Percentiles rank a stretch among this genome's conserved stretches.
Evolutionary conservation across 2,329 filamentous ascomycete genomes (phyloP).

Genomic region (Tympanopsis confertula): DNA sequence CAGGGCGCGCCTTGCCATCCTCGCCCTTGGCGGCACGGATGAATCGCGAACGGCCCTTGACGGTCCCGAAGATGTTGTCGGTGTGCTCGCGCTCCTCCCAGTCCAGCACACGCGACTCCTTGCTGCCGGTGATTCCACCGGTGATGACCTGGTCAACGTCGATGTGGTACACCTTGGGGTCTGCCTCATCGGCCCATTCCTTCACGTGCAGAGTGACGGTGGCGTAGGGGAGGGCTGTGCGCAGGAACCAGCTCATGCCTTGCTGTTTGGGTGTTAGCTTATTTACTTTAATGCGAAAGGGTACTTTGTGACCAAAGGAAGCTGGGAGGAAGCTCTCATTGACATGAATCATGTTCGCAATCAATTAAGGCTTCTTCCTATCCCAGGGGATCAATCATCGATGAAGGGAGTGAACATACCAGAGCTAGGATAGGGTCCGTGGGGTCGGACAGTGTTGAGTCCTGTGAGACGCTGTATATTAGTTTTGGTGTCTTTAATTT

Average conservation of each 20-base stretch:
- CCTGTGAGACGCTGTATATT: constrained; percentile 27
- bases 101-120: constrained; percentile 44
- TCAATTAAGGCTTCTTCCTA: no score
- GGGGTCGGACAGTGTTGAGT: constrained; percentile 46
- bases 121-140: constrained; percentile 46
- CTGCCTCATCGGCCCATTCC: constrained; percentile 27
- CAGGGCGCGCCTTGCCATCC: constrained; percentile 18
- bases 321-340: neutral
- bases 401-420: no score
- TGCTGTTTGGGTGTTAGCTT: no score
- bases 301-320: neutral
- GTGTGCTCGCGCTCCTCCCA: constrained; percentile 38
- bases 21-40: constrained; percentile 17
- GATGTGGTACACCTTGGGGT: constrained; percentile 29
- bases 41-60: constrained; percentile 36
- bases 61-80: constrained; percentile 51
- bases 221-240: constrained; percentile 46
- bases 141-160: constrained; percentile 51
- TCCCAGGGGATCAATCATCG: neutral
- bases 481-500: neutral
- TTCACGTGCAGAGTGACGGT: constrained; percentile 36
- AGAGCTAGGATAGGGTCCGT: constrained; percentile 44
- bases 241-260: constrained; percentile 43
- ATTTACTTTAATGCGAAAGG: no score
- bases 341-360: no score